Percentiles rank a stretch among this genome's conserved stretches.
Evolutionary conservation across 192 early-diverging fungal genomes (phyloP).

Genomic region (Backusella australiensis): DNA sequence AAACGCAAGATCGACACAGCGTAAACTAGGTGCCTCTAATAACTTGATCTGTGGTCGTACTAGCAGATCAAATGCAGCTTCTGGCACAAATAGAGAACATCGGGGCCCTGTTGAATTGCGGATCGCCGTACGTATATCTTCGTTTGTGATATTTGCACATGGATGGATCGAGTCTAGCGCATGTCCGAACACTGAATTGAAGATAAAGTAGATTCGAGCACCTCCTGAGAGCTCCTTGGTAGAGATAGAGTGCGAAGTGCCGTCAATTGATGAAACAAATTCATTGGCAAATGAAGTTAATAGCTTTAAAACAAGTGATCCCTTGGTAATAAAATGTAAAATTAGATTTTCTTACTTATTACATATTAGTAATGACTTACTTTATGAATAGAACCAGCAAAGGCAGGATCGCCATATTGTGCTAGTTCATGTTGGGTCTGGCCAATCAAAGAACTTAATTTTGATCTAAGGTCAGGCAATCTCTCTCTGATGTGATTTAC

Average conservation of each 20-base stretch:
- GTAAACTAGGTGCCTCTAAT: conserved; percentile 69
- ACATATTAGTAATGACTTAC: conserved; percentile 15
- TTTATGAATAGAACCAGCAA: conserved; percentile 42
- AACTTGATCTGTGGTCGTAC: conserved; percentile 75
- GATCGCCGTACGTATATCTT: conserved; percentile 77
- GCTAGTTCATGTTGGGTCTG: conserved; percentile 70
- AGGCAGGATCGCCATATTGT: conserved; percentile 59
- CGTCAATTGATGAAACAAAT: conserved; percentile 73
- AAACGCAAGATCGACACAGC: conserved; percentile 75
- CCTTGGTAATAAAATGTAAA: conserved; percentile 27
- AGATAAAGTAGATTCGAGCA: conserved; percentile 76
- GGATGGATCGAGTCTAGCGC: conserved; percentile 70
- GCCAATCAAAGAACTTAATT: conserved; percentile 67
- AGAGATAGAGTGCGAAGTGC: conserved; percentile 60
- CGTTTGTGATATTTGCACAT: conserved; percentile 59
- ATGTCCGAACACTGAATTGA: conserved; percentile 71
- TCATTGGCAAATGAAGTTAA: conserved; percentile 70
- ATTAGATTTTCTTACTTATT: background rate
- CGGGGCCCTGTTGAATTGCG: conserved; percentile 77
- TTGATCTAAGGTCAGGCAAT: conserved; percentile 68
- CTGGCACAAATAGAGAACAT: conserved; percentile 76
- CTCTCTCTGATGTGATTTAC: conserved; percentile 74
- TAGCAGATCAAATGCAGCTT: conserved; percentile 75
- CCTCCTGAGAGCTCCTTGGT: conserved; percentile 72
- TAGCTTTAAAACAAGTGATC: conserved; percentile 59